Percentiles rank a stretch among this genome's conserved stretches.
Evolutionary conservation across 164 flowering plant genomes (phyloP).

Genomic region (Vitis amurensis): DNA sequence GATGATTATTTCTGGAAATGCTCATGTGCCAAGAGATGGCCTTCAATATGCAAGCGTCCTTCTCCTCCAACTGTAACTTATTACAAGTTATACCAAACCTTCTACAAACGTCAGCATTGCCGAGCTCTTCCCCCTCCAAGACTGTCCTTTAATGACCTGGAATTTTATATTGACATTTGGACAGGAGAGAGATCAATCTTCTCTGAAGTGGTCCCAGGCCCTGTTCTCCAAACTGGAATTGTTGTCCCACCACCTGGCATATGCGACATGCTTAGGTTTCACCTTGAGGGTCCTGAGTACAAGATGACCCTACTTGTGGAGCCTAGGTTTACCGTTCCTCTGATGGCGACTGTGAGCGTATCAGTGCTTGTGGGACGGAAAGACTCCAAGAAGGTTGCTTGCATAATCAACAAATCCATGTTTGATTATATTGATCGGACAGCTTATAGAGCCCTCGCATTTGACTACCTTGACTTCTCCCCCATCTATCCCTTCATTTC

Average conservation of each 20-base stretch:
- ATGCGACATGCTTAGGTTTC: constrained; percentile 44
- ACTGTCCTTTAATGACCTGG: constrained; percentile 70
- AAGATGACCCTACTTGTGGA: constrained; percentile 77
- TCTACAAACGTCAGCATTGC: constrained; percentile 50
- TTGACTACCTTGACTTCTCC: constrained; percentile 82
- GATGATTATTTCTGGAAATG: constrained; percentile 97
- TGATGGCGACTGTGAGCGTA: constrained; percentile 40
- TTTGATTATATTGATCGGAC: constrained; percentile 81
- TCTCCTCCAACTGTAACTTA: constrained; percentile 53
- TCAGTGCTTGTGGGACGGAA: constrained; percentile 78
- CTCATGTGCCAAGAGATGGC: constrained; percentile 84
- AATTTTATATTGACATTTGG: constrained; percentile 85
- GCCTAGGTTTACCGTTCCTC: constrained; percentile 57
- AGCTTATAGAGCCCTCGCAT: constrained; percentile 71
- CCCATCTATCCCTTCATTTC: constrained; percentile 73
- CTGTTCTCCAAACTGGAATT: constrained; percentile 48
- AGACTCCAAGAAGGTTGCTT: constrained; percentile 68
- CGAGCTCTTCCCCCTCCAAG: constrained; percentile 68
- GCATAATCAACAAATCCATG: constrained; percentile 59
- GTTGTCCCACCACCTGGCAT: constrained; percentile 58
- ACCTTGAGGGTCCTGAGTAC: constrained; percentile 61
- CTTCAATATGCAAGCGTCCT: constrained; percentile 72
- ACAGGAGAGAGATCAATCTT: constrained; percentile 58
- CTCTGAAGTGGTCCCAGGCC: constrained; percentile 80
- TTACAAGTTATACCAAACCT: constrained; percentile 61